These are phyloP conservation scores for Anisodus acutangulus DNA, from an alignment of 257 asterid species.

Conservation along the genomic window DNA sequence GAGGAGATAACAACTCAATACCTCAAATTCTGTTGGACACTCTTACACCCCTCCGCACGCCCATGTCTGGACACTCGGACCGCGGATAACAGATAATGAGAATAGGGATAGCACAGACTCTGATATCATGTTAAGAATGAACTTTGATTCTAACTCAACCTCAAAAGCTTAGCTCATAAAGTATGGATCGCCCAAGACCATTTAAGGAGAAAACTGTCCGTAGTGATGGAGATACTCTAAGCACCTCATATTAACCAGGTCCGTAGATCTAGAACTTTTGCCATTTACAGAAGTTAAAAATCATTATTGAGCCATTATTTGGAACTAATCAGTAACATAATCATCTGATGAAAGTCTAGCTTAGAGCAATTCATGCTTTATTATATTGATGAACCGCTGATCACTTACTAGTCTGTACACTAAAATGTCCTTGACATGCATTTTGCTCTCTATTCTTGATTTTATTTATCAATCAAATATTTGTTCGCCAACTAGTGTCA, in stretches of 20 bases:
- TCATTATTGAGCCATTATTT: constrained; percentile 15
- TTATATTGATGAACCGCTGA: not conserved
- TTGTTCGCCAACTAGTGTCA: constrained; percentile 10
- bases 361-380: no score
- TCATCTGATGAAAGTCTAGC: not conserved
- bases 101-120: not conserved
- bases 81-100: not conserved
- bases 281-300: constrained; percentile 17
- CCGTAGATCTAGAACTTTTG: not conserved
- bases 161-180: not conserved
- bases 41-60: not conserved
- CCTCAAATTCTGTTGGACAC: constrained; percentile 1
- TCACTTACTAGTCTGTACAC: not conserved
- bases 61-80: constrained; percentile 1
- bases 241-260: constrained; percentile 22
- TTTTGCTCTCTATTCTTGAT: not conserved
- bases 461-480: constrained; percentile 1
- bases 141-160: not conserved
- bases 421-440: constrained; percentile 24
- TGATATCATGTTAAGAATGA: constrained; percentile 21
- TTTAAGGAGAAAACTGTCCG: not conserved
- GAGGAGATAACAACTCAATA: constrained; percentile 3
- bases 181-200: not conserved
- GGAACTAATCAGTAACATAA: constrained; percentile 18
- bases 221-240: constrained; percentile 22